Evolutionary conservation across 2,329 filamentous ascomycete species (phyloP).

Genomic region (Pyrenophora seminiperda): DNA sequence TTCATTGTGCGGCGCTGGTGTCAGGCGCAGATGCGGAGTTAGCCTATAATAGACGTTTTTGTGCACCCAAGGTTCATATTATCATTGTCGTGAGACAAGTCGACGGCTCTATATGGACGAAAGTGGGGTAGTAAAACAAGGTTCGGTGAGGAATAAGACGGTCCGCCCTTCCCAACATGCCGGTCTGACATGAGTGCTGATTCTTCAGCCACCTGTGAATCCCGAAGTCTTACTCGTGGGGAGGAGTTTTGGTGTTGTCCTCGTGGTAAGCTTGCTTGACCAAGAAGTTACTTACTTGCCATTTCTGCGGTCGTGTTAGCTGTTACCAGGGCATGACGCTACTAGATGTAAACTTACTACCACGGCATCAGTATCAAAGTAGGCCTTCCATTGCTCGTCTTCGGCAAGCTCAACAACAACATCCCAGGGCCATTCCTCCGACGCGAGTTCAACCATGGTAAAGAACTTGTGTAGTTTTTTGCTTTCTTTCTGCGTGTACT

Average conservation of each 20-base stretch:
- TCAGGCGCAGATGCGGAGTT: conserved; percentile 27
- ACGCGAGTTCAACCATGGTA: conserved; percentile 19
- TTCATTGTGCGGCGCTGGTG: conserved; percentile 33
- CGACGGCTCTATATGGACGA: too few species aligned
- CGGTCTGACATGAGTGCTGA: too few species aligned
- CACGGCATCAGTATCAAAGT: conserved; percentile 17
- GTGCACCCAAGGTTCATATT: neutral
- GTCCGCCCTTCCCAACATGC: neutral
- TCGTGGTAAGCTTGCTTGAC: conserved; percentile 2
- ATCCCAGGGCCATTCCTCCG: conserved; percentile 27
- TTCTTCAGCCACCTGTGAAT: neutral
- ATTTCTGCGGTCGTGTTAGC: conserved; percentile 19
- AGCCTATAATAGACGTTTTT: neutral
- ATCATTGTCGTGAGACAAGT: neutral
- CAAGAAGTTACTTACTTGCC: conserved; percentile 21
- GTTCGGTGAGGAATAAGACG: neutral
- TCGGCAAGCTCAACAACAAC: conserved; percentile 22
- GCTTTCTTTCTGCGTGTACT: conserved; percentile 9
- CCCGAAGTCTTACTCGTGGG: neutral
- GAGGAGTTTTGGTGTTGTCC: neutral
- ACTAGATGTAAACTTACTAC: conserved; percentile 14
- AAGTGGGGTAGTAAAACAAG: neutral
- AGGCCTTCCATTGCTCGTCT: conserved; percentile 15
- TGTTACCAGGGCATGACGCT: neutral
- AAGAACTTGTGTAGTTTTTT: conserved; percentile 16